Evolutionary conservation across 495 filamentous ascomycete species (phyloP).

Genomic region (Aspergillus panamensis): DNA sequence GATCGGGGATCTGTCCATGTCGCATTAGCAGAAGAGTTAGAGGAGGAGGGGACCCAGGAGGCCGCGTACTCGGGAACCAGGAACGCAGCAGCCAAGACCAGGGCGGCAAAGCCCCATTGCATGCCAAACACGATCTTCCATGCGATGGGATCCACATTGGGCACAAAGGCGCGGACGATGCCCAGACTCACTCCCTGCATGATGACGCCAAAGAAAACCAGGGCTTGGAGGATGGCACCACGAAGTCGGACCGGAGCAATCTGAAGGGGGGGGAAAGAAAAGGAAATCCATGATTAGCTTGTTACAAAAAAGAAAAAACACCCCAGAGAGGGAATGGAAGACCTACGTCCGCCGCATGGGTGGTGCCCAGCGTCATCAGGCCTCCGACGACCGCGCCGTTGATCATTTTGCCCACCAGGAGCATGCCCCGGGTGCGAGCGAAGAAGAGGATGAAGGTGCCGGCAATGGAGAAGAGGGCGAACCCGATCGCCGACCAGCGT

Average conservation of each 20-base stretch:
- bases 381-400: conserved; percentile 3
- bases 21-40: neutral
- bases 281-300: too few species aligned
- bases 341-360: conserved; percentile 4
- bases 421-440: neutral
- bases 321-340: neutral
- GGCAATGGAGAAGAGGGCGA: neutral
- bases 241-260: conserved; percentile 8
- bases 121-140: conserved; percentile 7
- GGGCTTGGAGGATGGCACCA: neutral
- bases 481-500: neutral
- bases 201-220: conserved; percentile 6
- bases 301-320: neutral
- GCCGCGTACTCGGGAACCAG: conserved; percentile 5
- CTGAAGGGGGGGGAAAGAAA: too few species aligned
- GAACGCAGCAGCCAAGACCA: neutral
- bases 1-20: conserved; percentile 2
- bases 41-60: neutral
- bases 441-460: neutral
- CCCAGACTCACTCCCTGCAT: conserved; percentile 5
- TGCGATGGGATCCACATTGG: neutral
- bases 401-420: conserved; percentile 9
- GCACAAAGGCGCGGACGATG: conserved; percentile 5
- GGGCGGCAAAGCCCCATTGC: neutral
- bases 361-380: conserved; percentile 6